A percentile compares a stretch with the other conserved stretches of the same genome.
These are phyloP conservation scores for Pichia cactophila DNA, from an alignment of 1,139 yeast species.

Conservation along the genomic window DNA sequence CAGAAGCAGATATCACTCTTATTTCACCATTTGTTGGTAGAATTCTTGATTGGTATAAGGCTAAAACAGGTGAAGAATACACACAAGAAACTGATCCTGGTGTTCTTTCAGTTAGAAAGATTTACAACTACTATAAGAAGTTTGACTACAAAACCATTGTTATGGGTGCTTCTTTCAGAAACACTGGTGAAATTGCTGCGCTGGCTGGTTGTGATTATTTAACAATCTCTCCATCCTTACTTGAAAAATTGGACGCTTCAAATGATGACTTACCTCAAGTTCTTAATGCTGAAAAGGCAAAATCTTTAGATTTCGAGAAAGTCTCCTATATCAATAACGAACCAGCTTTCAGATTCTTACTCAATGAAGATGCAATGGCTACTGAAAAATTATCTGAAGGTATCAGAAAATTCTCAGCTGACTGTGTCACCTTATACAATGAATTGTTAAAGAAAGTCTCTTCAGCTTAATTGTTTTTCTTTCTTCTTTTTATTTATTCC, in stretches of 20 bases:
- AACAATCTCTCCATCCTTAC: conserved; percentile 89
- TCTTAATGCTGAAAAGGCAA: conserved; percentile 55
- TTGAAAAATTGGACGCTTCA: conserved; percentile 83
- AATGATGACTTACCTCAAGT: conserved; percentile 70
- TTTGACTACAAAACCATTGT: conserved; percentile 94
- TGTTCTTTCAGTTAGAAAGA: conserved; percentile 79
- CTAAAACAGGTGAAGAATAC: conserved; percentile 84
- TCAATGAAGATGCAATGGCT: conserved; percentile 98
- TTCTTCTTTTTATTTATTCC: neutral
- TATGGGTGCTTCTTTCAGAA: conserved; percentile 99
- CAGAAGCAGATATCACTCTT: conserved; percentile 93
- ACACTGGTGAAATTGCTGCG: conserved; percentile 91
- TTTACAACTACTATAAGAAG: conserved; percentile 98
- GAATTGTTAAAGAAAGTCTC: conserved; percentile 68
- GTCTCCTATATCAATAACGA: conserved; percentile 80
- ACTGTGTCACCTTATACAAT: conserved; percentile 75
- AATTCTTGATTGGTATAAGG: conserved; percentile 98
- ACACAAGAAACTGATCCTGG: conserved; percentile 87
- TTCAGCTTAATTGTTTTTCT: conserved; percentile 29
- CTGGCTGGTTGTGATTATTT: conserved; percentile 96
- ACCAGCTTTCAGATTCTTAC: conserved; percentile 78
- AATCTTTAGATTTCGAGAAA: conserved; percentile 52
- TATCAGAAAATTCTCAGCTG: conserved; percentile 95
- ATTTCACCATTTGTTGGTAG: conserved; percentile 99
- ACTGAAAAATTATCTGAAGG: conserved; percentile 97